These are phyloP conservation scores for Microsporum canis DNA, from an alignment of 2,329 filamentous ascomycete species.

Conservation along the genomic window DNA sequence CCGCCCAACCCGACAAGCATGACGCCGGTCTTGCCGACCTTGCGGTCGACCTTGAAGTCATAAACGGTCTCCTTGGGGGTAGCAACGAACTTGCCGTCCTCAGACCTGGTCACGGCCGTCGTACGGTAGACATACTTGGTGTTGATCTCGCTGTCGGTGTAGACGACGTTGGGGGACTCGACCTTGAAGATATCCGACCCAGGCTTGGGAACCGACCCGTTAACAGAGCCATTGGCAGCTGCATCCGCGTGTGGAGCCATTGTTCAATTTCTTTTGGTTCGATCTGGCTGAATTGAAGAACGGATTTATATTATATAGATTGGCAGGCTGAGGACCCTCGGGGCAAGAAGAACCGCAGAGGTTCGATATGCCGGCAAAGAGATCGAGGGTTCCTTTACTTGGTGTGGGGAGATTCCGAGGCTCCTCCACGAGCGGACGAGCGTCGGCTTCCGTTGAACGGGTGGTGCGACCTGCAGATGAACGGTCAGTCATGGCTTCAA, in stretches of 20 bases:
- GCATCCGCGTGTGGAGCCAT: slow-evolving; percentile 90
- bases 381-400: slow-evolving; percentile 28
- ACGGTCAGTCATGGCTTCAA: slow-evolving; percentile 18
- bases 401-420: slow-evolving; percentile 49
- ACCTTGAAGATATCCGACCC: slow-evolving; percentile 62
- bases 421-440: slow-evolving; percentile 74
- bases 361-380: slow-evolving; percentile 6
- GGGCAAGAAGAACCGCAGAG: slow-evolving; percentile 7
- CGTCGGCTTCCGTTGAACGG: slow-evolving; percentile 94
- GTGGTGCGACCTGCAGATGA: slow-evolving; percentile 63
- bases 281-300: slow-evolving; percentile 24
- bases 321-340: slow-evolving; percentile 13
- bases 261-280: slow-evolving; percentile 19
- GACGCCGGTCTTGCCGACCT: slow-evolving; percentile 83
- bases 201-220: slow-evolving; percentile 37
- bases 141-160: slow-evolving; percentile 77
- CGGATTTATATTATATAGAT: slow-evolving; percentile 6
- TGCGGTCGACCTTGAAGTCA: slow-evolving; percentile 94
- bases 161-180: slow-evolving; percentile 81
- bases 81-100: slow-evolving; percentile 67
- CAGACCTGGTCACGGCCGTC: slow-evolving; percentile 62
- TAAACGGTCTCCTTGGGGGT: slow-evolving; percentile 81
- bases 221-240: slow-evolving; percentile 42
- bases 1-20: slow-evolving; percentile 98
- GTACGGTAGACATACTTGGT: slow-evolving; percentile 96